Conservation (phyloP, 2,329 filamentous ascomycete species). For the Trematosphaeria pertusa region DNA sequence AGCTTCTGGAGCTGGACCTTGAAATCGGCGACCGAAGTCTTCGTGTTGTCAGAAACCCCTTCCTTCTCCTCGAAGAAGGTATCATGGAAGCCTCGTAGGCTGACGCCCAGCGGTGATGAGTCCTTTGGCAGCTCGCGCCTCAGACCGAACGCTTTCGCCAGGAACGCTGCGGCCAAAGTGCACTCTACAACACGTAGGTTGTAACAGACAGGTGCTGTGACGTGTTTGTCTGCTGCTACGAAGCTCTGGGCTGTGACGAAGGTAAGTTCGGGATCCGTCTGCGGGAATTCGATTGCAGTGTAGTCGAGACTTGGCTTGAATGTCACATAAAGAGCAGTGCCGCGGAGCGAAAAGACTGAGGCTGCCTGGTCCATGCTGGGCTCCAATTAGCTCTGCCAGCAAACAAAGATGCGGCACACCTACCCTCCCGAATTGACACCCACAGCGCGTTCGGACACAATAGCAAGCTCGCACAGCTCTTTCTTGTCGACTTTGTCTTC, state of each 20-base stretch:
- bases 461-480: slow-evolving; percentile 88
- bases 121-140: slow-evolving; percentile 72
- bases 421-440: slow-evolving; percentile 96
- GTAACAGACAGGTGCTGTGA: slow-evolving; percentile 92
- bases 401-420: too few species aligned
- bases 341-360: slow-evolving; percentile 88
- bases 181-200: slow-evolving; percentile 97
- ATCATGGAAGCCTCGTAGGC: slow-evolving; percentile 85
- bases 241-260: slow-evolving; percentile 97
- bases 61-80: slow-evolving; percentile 71
- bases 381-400: slow-evolving; percentile 37
- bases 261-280: slow-evolving; percentile 79
- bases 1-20: slow-evolving; percentile 74
- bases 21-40: slow-evolving; percentile 53
- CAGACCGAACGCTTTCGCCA: slow-evolving; percentile 66
- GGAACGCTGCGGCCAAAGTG: slow-evolving; percentile 78
- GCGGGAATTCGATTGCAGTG: slow-evolving; percentile 80
- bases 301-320: slow-evolving; percentile 83
- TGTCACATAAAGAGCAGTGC: slow-evolving; percentile 86
- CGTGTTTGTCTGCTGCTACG: slow-evolving; percentile 91
- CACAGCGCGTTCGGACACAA: slow-evolving; percentile 91
- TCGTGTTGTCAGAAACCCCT: slow-evolving; percentile 56
- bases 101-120: slow-evolving; percentile 80
- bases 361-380: slow-evolving; percentile 94
- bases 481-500: slow-evolving; percentile 83